Base-by-base conservation (phyloP, 2,329 filamentous ascomycete genomes). In the Exophiala aquamarina region DNA sequence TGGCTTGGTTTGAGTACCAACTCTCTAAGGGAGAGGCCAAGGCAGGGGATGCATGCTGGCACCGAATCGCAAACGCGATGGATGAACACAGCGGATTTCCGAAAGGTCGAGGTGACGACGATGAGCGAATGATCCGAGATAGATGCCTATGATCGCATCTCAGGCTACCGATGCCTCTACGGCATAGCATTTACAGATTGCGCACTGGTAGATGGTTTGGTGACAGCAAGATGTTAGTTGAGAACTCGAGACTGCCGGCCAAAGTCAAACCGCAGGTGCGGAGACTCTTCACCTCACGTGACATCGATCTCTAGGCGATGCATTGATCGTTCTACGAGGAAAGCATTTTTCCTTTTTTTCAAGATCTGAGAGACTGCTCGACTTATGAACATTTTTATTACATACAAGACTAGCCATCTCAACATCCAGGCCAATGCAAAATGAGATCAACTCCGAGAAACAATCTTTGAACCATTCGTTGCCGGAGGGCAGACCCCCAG, bases 321-420 rank as follows among this genome's bases (percentile, higher is more conserved):
- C n/a, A n/a, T n/a, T n/a, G n/a, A n/a, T n/a, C n/a, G n/a, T n/a
- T n/a, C n/a, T n/a, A n/a, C n/a, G n/a, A n/a, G n/a, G n/a, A n/a
- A n/a, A n/a, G n/a, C 23, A 26, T 26, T 6, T 26, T 11, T 6
- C 11, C 23, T 26, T 26, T 11, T 26, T 26, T 26, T 26, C 23
- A 11, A 11, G 11, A 26, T 26, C 23, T 6, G 26, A 18, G 11
- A n/a, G 35, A 26, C 26, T 35, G 20, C 36, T 47, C 29, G 49
- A 19, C 33, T 41, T 32, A 47, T 39, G 23, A 37, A 44, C 17
- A 41, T 49, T 54, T n/a, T 55, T 51, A 55, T 55, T 55, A 55
- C 48, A 51, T 49, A 51, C 48, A 50, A 33, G 37, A 26, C 41
- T 29, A 33, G 38, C 18, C 36, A 32, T 44, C 37, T 51, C 42